These are phyloP conservation scores for Medicago truncatula DNA, from an alignment of 306 rosid genomes.

Conservation along the genomic window MtrunA17r5.0-ANR NC_053042.1:12427001-12427500, in stretches of 20 bases:
- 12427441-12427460: neutral
- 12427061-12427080: conserved; percentile 76
- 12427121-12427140: conserved; percentile 27
- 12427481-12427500: conserved; percentile 61
- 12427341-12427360: conserved; percentile 23
- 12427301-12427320: conserved; percentile 51
- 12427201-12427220: conserved; percentile 54
- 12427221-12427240: conserved; percentile 43
- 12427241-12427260: conserved; percentile 60
- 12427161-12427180: conserved; percentile 53
- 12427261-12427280: conserved; percentile 49
- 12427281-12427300: conserved; percentile 47
- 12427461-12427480: conserved; percentile 60
- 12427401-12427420: conserved; percentile 30
- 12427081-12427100: conserved; percentile 61
- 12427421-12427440: neutral
- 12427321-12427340: conserved; percentile 27
- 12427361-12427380: conserved; percentile 6
- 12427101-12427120: conserved; percentile 48
- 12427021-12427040: conserved; percentile 73
- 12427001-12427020: conserved; percentile 47
- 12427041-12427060: conserved; percentile 63
- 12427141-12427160: conserved; percentile 24
- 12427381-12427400: conserved; percentile 3
- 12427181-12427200: conserved; percentile 71